A percentile compares a stretch with the other conserved stretches of the same genome.
Evolutionary conservation across 2,329 filamentous ascomycete genomes (phyloP).

Genomic region (Rhinocladiella similis): DNA sequence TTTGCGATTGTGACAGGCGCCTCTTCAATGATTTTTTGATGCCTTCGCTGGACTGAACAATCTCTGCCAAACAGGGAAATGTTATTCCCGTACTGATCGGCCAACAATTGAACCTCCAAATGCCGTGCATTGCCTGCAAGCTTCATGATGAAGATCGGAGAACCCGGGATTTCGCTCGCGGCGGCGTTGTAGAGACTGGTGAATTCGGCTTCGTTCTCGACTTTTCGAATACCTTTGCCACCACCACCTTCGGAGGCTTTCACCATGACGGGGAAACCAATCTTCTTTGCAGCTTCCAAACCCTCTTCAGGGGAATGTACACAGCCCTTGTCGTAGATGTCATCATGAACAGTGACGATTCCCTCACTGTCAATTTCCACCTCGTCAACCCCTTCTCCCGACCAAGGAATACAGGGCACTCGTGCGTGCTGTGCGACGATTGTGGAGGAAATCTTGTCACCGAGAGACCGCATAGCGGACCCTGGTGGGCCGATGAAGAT

Average conservation of each 20-base stretch:
- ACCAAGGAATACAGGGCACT: constrained; percentile 99
- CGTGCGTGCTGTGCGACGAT: constrained; percentile 97
- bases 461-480: constrained; percentile 96
- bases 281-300: constrained; percentile 78
- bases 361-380: constrained; percentile 77
- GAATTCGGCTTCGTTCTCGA: constrained; percentile 80
- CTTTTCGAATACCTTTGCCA: constrained; percentile 98
- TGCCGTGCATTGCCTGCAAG: constrained; percentile 93
- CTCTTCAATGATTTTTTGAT: constrained; percentile 99
- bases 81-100: constrained; percentile 99
- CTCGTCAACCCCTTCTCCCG: constrained; percentile 82
- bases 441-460: constrained; percentile 99
- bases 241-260: constrained; percentile 99
- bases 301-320: constrained; percentile 88
- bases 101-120: constrained; percentile 94
- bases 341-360: constrained; percentile 87
- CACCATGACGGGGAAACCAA: constrained; percentile 99
- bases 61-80: constrained; percentile 98
- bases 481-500: constrained; percentile 98
- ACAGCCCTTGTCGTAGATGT: constrained; percentile 86
- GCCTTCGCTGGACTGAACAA: constrained; percentile 95
- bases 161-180: constrained; percentile 95
- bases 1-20: constrained; percentile 96
- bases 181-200: constrained; percentile 88
- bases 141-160: constrained; percentile 99